These are phyloP conservation scores for Candida xyloterini DNA, from an alignment of 805 yeast genomes.

Conservation along the genomic window DNA sequence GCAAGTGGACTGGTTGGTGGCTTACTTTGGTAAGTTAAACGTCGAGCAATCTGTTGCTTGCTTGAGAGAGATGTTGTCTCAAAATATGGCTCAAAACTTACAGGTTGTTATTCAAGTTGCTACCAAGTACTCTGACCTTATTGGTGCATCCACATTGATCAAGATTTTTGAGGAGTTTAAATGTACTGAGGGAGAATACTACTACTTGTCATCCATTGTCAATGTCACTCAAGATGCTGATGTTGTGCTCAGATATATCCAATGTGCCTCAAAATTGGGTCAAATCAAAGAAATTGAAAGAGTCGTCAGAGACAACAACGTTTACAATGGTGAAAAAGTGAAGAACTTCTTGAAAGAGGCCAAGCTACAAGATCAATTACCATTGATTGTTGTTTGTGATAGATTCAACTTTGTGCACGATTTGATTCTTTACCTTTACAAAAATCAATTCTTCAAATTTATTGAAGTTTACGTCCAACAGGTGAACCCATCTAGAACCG, in stretches of 20 bases:
- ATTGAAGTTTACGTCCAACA: slow-evolving; percentile 98
- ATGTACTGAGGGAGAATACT: slow-evolving; percentile 90
- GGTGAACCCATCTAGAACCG: slow-evolving; percentile 93
- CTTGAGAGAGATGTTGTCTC: slow-evolving; percentile 78
- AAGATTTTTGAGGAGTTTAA: slow-evolving; percentile 91
- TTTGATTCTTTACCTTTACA: slow-evolving; percentile 87
- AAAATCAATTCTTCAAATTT: slow-evolving; percentile 92
- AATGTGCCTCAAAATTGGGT: slow-evolving; percentile 86
- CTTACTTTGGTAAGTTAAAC: slow-evolving; percentile 88
- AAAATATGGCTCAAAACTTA: slow-evolving; percentile 78
- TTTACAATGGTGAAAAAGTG: slow-evolving; percentile 95
- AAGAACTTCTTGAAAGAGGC: slow-evolving; percentile 96
- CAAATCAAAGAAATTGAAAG: slow-evolving; percentile 95
- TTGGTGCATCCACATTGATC: slow-evolving; percentile 82
- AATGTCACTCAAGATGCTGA: slow-evolving; percentile 91
- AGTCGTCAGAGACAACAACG: slow-evolving; percentile 88
- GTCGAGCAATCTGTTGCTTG: slow-evolving; percentile 91
- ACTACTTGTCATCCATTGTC: slow-evolving; percentile 89
- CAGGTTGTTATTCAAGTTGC: slow-evolving; percentile 96
- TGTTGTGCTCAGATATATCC: slow-evolving; percentile 93
- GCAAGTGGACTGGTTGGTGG: slow-evolving; percentile 91
- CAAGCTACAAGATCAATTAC: slow-evolving; percentile 89
- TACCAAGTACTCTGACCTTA: slow-evolving; percentile 89
- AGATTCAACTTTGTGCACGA: slow-evolving; percentile 90
- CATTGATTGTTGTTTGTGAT: slow-evolving; percentile 94